These are phyloP conservation scores for Ophiostoma perfectum DNA, from an alignment of 2,329 filamentous ascomycete species.

Conservation along the genomic window DNA sequence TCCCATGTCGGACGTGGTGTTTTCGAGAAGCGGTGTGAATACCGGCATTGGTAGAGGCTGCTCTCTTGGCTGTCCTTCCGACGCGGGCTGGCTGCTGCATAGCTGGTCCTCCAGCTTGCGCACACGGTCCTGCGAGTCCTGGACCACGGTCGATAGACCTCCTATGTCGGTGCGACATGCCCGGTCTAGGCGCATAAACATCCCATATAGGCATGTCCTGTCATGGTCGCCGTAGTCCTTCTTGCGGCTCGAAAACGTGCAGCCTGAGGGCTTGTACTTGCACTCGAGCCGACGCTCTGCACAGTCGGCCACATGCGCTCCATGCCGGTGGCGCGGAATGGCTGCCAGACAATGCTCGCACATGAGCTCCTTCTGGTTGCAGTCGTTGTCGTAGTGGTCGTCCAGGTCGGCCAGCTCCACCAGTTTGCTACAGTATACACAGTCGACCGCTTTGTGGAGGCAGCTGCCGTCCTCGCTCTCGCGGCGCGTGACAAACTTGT, in stretches of 20 bases:
- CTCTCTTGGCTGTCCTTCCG: not conserved
- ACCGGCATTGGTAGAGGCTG: slow-evolving; percentile 3
- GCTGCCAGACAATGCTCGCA: slow-evolving; percentile 47
- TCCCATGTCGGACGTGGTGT: not conserved
- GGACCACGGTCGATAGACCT: slow-evolving; percentile 22
- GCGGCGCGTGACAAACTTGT: slow-evolving; percentile 47
- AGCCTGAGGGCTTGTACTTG: slow-evolving; percentile 47
- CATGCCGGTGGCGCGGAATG: slow-evolving; percentile 42
- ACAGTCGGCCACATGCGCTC: slow-evolving; percentile 46
- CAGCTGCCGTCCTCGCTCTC: slow-evolving; percentile 43
- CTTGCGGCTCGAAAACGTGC: slow-evolving; percentile 38
- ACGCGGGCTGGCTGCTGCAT: not conserved
- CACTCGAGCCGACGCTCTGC: slow-evolving; percentile 39
- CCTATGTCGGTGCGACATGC: slow-evolving; percentile 24
- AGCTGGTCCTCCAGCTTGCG: slow-evolving; percentile 24
- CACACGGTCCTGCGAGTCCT: slow-evolving; percentile 24
- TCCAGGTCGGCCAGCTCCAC: slow-evolving; percentile 47
- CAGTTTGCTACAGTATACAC: slow-evolving; percentile 48
- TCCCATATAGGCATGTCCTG: slow-evolving; percentile 47
- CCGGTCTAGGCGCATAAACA: slow-evolving; percentile 25
- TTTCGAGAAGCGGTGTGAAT: slow-evolving; percentile 1
- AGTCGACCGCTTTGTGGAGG: slow-evolving; percentile 48
- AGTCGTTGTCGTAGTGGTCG: slow-evolving; percentile 41
- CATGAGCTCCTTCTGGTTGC: slow-evolving; percentile 43
- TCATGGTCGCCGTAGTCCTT: slow-evolving; percentile 43